These are phyloP conservation scores for Trametes versicolor DNA, from an alignment of 1,284 basidiomycete genomes.

Conservation along the genomic window DNA sequence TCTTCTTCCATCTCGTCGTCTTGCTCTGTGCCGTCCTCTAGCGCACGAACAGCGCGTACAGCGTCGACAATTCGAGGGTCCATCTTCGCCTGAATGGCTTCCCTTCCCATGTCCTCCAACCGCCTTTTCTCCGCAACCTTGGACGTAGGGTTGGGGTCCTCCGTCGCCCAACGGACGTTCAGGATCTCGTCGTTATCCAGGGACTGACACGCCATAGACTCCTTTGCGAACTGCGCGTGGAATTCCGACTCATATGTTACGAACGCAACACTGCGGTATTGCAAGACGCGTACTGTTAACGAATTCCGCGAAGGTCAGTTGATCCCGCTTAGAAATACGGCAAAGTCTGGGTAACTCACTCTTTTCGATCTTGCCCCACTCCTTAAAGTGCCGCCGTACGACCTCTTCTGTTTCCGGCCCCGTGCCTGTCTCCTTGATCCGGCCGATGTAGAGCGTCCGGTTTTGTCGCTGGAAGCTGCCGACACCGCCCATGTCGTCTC, in stretches of 20 bases:
- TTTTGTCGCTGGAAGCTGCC: slow-evolving; percentile 96
- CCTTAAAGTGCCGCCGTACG: slow-evolving; percentile 91
- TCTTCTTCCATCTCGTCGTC: slow-evolving; percentile 49
- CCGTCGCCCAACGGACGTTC: slow-evolving; percentile 98
- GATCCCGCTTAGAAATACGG: not conserved
- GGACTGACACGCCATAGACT: slow-evolving; percentile 98
- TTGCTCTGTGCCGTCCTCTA: slow-evolving; percentile 82
- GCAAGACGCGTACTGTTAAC: slow-evolving; percentile 83
- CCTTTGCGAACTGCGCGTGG: slow-evolving; percentile 96
- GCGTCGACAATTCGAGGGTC: slow-evolving; percentile 89
- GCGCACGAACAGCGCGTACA: slow-evolving; percentile 80
- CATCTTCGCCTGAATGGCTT: slow-evolving; percentile 86
- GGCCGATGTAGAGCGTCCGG: slow-evolving; percentile 93
- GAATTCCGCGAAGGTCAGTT: not conserved
- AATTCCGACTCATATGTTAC: slow-evolving; percentile 93
- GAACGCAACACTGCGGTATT: slow-evolving; percentile 96
- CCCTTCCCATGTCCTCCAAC: slow-evolving; percentile 83
- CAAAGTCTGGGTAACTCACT: slow-evolving; percentile 62
- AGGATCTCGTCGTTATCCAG: slow-evolving; percentile 98
- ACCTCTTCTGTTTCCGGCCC: slow-evolving; percentile 92
- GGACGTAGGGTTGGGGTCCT: slow-evolving; percentile 92
- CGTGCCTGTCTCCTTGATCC: slow-evolving; percentile 91
- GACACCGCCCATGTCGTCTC: slow-evolving; percentile 99
- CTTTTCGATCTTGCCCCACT: slow-evolving; percentile 96
- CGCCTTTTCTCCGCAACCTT: slow-evolving; percentile 87